Percentiles rank a stretch among this genome's conserved stretches.
These are phyloP conservation scores for Puccinia horiana DNA, from an alignment of 1,284 basidiomycete genomes.

Conservation along the genomic window DNA sequence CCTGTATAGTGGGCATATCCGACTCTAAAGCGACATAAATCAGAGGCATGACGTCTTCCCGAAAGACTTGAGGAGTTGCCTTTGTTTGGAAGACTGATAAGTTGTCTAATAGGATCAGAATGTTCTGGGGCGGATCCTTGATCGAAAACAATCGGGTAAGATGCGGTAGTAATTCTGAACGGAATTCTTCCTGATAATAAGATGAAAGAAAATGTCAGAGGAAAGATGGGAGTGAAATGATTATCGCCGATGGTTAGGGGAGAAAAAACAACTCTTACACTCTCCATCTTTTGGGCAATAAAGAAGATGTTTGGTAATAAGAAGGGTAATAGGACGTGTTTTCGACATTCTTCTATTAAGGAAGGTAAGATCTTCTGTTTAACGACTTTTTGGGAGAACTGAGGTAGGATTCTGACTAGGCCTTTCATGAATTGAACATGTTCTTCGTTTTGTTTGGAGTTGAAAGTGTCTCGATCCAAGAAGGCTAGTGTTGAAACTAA, in stretches of 20 bases:
- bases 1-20: conserved; percentile 86
- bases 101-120: conserved; percentile 81
- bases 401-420: conserved; percentile 69
- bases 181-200: conserved; percentile 70
- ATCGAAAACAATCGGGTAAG: conserved; percentile 85
- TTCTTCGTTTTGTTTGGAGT: conserved; percentile 88
- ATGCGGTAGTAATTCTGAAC: conserved; percentile 75
- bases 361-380: conserved; percentile 90
- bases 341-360: conserved; percentile 80
- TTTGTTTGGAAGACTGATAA: conserved; percentile 83
- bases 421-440: conserved; percentile 76
- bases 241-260: background rate
- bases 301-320: conserved; percentile 97
- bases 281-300: conserved; percentile 76
- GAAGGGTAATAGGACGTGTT: conserved; percentile 84
- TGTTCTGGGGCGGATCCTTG: conserved; percentile 95
- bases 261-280: conserved; percentile 36
- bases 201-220: background rate
- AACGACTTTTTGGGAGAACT: conserved; percentile 82
- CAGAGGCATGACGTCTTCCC: conserved; percentile 88
- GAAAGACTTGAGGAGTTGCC: conserved; percentile 80
- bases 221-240: background rate
- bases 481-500: conserved; percentile 96
- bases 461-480: conserved; percentile 90
- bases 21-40: conserved; percentile 93